Evolutionary conservation across 305 asterid genomes (phyloP).

Genomic region (Fraxinus platypoda): DNA sequence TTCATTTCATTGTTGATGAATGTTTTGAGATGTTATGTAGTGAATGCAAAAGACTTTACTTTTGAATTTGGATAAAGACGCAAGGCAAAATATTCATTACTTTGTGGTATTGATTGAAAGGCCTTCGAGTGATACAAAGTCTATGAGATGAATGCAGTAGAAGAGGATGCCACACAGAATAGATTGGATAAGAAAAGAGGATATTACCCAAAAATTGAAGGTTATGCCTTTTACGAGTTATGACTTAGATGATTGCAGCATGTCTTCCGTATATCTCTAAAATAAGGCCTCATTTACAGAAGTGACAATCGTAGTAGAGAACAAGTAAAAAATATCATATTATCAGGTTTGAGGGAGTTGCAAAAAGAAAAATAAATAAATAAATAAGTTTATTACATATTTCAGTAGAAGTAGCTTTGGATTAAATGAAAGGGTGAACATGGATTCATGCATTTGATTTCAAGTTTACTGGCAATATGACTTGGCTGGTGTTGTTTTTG

Average conservation of each 20-base stretch:
- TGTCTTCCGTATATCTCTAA: background rate
- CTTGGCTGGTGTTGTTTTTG: background rate
- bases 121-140: background rate
- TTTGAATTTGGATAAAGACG: background rate
- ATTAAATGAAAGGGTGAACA: background rate
- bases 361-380: background rate
- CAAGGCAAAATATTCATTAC: background rate
- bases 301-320: background rate
- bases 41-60: slow-evolving; percentile 4
- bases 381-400: too few species aligned
- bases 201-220: background rate
- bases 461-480: background rate
- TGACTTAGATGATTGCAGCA: background rate
- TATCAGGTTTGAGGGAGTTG: background rate
- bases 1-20: slow-evolving; percentile 1
- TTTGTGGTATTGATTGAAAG: background rate
- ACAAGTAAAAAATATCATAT: background rate
- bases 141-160: background rate
- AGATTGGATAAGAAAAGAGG: background rate
- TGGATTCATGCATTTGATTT: background rate
- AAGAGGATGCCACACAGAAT: background rate
- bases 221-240: background rate
- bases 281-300: background rate
- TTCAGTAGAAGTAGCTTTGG: background rate
- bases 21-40: background rate